These are phyloP conservation scores for Pseudognaphalium luteoalbum DNA, from an alignment of 129 eudicot species.

Conservation along the genomic window DNA sequence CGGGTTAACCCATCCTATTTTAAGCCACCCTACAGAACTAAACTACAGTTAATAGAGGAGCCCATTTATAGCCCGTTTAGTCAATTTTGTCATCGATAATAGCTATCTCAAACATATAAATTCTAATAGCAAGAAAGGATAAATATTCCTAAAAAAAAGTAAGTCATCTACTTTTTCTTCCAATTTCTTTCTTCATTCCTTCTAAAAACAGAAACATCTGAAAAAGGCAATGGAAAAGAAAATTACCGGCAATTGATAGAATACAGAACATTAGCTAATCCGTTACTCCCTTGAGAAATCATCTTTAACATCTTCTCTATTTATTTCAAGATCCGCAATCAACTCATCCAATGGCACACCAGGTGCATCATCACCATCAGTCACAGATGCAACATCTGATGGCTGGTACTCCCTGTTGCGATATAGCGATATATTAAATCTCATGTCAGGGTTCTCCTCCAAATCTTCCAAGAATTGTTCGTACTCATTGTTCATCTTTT, in stretches of 20 bases:
- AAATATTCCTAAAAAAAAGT: background rate
- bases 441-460: constrained; percentile 70
- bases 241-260: background rate
- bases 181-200: background rate
- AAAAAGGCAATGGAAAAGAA: background rate
- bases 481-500: constrained; percentile 55
- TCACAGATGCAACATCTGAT: constrained; percentile 45
- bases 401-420: constrained; percentile 54
- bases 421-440: constrained; percentile 57
- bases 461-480: constrained; percentile 60
- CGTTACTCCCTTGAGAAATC: constrained; percentile 1
- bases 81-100: background rate
- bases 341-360: constrained; percentile 57
- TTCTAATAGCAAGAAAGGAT: background rate
- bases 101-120: background rate
- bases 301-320: constrained; percentile 37
- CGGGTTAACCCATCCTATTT: background rate
- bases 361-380: constrained; percentile 56
- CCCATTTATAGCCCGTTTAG: background rate
- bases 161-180: background rate
- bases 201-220: background rate
- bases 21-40: background rate
- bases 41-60: background rate
- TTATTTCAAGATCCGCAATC: constrained; percentile 56
- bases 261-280: background rate